Conservation (phyloP, 2,329 filamentous ascomycete species). For the Sphaerulina populicola region DNA sequence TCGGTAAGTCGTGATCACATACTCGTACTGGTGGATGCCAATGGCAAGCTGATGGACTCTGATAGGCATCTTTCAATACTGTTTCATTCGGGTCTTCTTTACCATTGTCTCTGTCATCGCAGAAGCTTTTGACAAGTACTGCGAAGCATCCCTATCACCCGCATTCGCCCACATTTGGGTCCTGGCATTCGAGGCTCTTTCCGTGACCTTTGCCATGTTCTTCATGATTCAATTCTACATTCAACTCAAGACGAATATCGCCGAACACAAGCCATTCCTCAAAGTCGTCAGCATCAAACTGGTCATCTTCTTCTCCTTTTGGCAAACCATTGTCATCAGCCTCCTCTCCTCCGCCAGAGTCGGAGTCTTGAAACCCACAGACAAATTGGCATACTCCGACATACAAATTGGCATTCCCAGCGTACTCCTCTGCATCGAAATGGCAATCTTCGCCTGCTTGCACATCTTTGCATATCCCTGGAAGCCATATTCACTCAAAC, state of each 20-base stretch:
- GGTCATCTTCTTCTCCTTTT: constrained; percentile 85
- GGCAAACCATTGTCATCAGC: constrained; percentile 62
- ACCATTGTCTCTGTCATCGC: constrained; percentile 69
- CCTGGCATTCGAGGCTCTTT: constrained; percentile 59
- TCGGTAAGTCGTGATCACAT: constrained; percentile 17
- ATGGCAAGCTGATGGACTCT: constrained; percentile 18
- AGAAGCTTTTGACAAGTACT: constrained; percentile 62
- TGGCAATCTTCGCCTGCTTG: constrained; percentile 69
- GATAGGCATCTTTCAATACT: constrained; percentile 72
- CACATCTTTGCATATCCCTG: constrained; percentile 79
- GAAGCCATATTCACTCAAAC: constrained; percentile 53
- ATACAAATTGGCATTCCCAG: constrained; percentile 73
- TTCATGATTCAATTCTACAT: constrained; percentile 81
- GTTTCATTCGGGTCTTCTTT: constrained; percentile 69
- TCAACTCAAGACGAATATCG: constrained; percentile 61
- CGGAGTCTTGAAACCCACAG: constrained; percentile 55
- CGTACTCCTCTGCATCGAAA: constrained; percentile 71
- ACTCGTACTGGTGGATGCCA: not conserved
- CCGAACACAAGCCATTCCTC: constrained; percentile 62
- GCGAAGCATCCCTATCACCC: constrained; percentile 67
- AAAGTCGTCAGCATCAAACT: constrained; percentile 84
- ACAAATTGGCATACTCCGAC: constrained; percentile 60
- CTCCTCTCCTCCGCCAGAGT: constrained; percentile 50
- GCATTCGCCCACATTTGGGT: constrained; percentile 82
- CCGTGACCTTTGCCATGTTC: constrained; percentile 79